Conservation (phyloP, 2,329 filamentous ascomycete species). For the Lecanosticta acicola region DNA sequence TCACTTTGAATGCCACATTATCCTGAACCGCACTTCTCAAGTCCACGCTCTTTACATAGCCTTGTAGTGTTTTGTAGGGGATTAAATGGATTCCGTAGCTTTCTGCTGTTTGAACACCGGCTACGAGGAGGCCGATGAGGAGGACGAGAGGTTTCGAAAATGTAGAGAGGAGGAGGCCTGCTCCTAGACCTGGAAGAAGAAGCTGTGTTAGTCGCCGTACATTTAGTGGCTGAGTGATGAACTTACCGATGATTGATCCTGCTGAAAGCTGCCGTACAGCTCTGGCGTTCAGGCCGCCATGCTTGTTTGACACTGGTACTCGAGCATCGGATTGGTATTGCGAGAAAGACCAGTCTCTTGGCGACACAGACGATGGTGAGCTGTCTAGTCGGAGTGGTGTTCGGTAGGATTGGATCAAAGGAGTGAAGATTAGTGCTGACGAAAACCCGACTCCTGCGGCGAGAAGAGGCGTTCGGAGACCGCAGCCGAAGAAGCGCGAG, state of each 20-base stretch:
- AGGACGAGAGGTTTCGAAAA: slow-evolving; percentile 67
- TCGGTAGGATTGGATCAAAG: slow-evolving; percentile 26
- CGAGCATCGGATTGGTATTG: slow-evolving; percentile 37
- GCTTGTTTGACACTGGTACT: slow-evolving; percentile 34
- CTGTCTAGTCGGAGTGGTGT: slow-evolving; percentile 35
- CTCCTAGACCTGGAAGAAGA: slow-evolving; percentile 49
- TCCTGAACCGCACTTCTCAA: slow-evolving; percentile 49
- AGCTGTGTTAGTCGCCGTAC: not conserved
- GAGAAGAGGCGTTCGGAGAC: slow-evolving; percentile 31
- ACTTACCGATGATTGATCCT: slow-evolving; percentile 43
- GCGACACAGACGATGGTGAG: slow-evolving; percentile 22
- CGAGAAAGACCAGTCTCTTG: slow-evolving; percentile 37
- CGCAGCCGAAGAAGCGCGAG: slow-evolving; percentile 35
- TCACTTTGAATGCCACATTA: slow-evolving; percentile 60
- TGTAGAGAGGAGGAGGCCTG: slow-evolving; percentile 60
- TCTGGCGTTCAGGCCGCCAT: slow-evolving; percentile 37
- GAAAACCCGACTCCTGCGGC: slow-evolving; percentile 26
- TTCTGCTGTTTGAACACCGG: slow-evolving; percentile 55
- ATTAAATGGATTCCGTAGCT: slow-evolving; percentile 48
- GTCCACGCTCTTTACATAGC: slow-evolving; percentile 47
- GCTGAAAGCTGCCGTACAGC: slow-evolving; percentile 42
- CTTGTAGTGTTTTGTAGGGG: slow-evolving; percentile 45
- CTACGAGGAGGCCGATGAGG: slow-evolving; percentile 58
- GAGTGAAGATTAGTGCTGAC: slow-evolving; percentile 21
- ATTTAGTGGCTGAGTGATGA: no score